Evolutionary conservation across 495 filamentous ascomycete species (phyloP).

Genomic region (Sordaria brevicollis): DNA sequence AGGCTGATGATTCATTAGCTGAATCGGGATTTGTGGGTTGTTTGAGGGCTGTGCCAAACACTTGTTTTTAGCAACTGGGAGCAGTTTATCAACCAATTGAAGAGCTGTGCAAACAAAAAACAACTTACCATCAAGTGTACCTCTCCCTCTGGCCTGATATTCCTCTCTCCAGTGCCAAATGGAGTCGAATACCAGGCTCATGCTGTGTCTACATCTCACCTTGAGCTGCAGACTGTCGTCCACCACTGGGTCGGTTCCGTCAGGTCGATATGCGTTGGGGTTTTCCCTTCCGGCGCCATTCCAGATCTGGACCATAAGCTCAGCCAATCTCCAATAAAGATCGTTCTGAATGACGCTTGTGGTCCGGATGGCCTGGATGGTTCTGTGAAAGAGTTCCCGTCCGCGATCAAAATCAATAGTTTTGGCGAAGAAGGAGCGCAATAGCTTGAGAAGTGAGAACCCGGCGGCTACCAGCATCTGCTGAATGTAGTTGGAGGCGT

Average conservation of each 20-base stretch:
- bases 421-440: slow-evolving; percentile 71
- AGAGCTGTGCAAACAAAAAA: slow-evolving; percentile 1
- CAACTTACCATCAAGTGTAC: slow-evolving; percentile 66
- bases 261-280: slow-evolving; percentile 25
- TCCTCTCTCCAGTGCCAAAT: slow-evolving; percentile 92
- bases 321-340: slow-evolving; percentile 72
- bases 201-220: slow-evolving; percentile 82
- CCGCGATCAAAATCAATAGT: slow-evolving; percentile 68
- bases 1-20: slow-evolving; percentile 59
- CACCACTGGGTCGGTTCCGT: slow-evolving; percentile 32
- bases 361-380: slow-evolving; percentile 64
- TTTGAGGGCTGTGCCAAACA: slow-evolving; percentile 50
- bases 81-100: slow-evolving; percentile 5
- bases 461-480: slow-evolving; percentile 88
- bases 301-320: slow-evolving; percentile 90
- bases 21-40: slow-evolving; percentile 83
- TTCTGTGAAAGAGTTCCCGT: slow-evolving; percentile 60
- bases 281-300: slow-evolving; percentile 54
- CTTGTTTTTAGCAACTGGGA: slow-evolving; percentile 24
- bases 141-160: slow-evolving; percentile 63
- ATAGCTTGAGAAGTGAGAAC: slow-evolving; percentile 74
- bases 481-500: slow-evolving; percentile 76
- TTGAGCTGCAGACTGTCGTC: slow-evolving; percentile 76
- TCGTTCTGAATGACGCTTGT: slow-evolving; percentile 79
- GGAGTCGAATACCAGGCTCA: slow-evolving; percentile 86